phyloP scores from a whole-genome alignment of 169 alveolate species.

The Plasmodium berghei region DNA sequence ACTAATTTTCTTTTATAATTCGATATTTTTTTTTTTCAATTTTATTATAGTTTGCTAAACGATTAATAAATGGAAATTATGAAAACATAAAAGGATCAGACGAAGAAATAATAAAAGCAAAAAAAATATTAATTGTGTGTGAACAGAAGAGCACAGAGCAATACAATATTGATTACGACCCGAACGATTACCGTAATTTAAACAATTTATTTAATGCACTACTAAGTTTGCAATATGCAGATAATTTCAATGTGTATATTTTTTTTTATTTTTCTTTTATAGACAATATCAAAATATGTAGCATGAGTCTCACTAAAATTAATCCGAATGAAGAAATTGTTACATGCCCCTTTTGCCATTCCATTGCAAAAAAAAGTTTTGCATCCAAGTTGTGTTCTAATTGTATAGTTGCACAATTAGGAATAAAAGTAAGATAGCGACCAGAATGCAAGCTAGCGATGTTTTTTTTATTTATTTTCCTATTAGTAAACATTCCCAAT shows the following conservation, averaged over 20 bases:
- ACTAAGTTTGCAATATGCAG: background rate
- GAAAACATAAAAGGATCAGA: constrained; percentile 73
- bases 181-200: constrained; percentile 73
- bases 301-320: constrained; percentile 60
- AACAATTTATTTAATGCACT: constrained; percentile 3
- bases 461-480: no score
- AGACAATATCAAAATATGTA: constrained; percentile 47
- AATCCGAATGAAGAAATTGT: constrained; percentile 46
- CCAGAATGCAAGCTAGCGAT: background rate
- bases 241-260: background rate
- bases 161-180: constrained; percentile 79
- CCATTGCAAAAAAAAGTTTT: constrained; percentile 51
- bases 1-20: background rate
- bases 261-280: background rate
- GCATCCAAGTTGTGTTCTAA: constrained; percentile 42
- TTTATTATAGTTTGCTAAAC: constrained; percentile 53
- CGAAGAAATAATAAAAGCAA: constrained; percentile 79
- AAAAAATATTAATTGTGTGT: constrained; percentile 78
- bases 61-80: constrained; percentile 71
- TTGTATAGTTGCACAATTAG: constrained; percentile 67
- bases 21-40: background rate
- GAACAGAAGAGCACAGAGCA: constrained; percentile 84
- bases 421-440: constrained; percentile 51
- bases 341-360: constrained; percentile 59
- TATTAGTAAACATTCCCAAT: no score